These are phyloP conservation scores for Waltergamsia citrina DNA, from an alignment of 2,329 filamentous ascomycete genomes.

Conservation along the genomic window DNA sequence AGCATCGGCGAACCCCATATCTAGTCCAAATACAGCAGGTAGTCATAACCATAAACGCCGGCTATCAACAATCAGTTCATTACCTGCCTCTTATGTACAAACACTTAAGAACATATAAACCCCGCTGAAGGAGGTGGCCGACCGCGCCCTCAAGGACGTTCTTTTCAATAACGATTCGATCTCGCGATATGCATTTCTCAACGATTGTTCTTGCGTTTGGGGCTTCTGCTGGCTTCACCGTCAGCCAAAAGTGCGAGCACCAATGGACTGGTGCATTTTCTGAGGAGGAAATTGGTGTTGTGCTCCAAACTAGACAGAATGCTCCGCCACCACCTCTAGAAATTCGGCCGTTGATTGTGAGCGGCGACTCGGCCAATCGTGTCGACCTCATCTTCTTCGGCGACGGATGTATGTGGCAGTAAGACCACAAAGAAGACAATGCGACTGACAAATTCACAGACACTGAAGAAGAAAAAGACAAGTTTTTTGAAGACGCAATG, in stretches of 20 bases:
- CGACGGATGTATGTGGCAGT: constrained; percentile 15
- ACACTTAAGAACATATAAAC: no score
- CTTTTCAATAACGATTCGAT: not conserved
- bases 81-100: not conserved
- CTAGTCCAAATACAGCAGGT: not conserved
- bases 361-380: constrained; percentile 16
- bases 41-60: no score
- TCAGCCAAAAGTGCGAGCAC: constrained; percentile 16
- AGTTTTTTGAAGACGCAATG: constrained; percentile 18
- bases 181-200: constrained; percentile 4
- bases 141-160: no score
- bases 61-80: not conserved
- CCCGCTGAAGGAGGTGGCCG: no score
- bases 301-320: constrained; percentile 10
- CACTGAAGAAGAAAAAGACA: constrained; percentile 17
- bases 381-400: constrained; percentile 20
- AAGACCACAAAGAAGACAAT: not conserved
- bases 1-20: not conserved
- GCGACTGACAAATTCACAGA: constrained; percentile 8
- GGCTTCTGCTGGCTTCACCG: constrained; percentile 5
- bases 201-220: constrained; percentile 9
- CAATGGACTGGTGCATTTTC: constrained; percentile 18
- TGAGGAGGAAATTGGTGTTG: constrained; percentile 10
- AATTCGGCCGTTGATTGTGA: constrained; percentile 19
- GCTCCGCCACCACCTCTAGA: constrained; percentile 15